Evolutionary conservation across 192 early-diverging fungal genomes (phyloP).

Genomic region (Linnemannia hyalina): DNA sequence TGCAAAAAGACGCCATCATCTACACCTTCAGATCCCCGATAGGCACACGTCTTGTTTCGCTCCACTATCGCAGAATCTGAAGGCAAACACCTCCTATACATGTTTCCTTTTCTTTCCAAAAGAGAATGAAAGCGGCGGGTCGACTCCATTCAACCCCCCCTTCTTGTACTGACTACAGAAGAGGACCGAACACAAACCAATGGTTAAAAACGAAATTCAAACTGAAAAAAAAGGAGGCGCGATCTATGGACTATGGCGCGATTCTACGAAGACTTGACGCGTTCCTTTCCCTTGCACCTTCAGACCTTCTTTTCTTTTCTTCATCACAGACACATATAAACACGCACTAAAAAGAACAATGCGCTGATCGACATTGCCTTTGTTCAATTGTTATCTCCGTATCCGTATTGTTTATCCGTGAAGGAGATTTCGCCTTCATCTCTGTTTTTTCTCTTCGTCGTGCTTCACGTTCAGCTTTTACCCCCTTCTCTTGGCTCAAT

Average conservation of each 20-base stretch:
- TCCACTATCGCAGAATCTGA: not conserved
- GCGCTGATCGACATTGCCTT: not conserved
- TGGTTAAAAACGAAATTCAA: not conserved
- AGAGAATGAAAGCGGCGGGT: not conserved
- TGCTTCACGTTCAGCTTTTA: not conserved
- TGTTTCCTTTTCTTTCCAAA: not conserved
- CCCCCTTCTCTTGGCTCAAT: not conserved
- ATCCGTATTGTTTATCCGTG: not conserved
- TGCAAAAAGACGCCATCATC: not conserved
- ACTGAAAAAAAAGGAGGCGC: not conserved
- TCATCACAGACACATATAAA: not conserved
- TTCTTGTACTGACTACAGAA: not conserved
- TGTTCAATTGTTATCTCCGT: not conserved
- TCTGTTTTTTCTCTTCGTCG: not conserved
- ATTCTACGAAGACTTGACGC: not conserved
- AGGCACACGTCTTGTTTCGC: not conserved
- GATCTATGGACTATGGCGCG: not conserved
- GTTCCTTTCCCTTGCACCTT: not conserved
- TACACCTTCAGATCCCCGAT: not conserved
- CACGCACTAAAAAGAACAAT: not conserved
- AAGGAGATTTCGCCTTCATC: not conserved
- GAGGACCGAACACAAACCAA: not conserved
- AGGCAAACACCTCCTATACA: not conserved
- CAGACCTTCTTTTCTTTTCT: not conserved
- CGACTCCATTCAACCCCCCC: not conserved